These are phyloP conservation scores for Chaetomium strumarium DNA, from an alignment of 2,329 filamentous ascomycete genomes.

Conservation along the genomic window DNA sequence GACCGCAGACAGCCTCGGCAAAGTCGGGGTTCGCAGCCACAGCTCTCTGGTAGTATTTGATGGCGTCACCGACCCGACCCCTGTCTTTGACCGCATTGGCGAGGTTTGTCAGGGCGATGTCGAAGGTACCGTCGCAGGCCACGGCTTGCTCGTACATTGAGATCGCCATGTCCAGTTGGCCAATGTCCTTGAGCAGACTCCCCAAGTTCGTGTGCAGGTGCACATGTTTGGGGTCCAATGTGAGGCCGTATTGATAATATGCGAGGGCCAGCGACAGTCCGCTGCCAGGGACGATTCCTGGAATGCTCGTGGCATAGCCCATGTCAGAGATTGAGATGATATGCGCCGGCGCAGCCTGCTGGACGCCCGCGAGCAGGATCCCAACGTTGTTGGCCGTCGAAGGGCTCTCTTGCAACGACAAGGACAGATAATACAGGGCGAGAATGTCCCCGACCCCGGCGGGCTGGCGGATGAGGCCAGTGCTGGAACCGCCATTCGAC, in stretches of 20 bases:
- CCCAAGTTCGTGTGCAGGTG: constrained; percentile 96
- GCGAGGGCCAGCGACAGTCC: constrained; percentile 81
- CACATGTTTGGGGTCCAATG: constrained; percentile 81
- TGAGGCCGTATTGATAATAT: constrained; percentile 92
- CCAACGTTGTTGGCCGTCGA: constrained; percentile 98
- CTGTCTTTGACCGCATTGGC: constrained; percentile 98
- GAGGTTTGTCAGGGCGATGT: constrained; percentile 92
- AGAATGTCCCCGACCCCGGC: constrained; percentile 87
- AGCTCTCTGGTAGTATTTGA: constrained; percentile 83
- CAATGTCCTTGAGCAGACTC: constrained; percentile 92
- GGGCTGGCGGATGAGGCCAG: constrained; percentile 52
- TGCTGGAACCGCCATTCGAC: constrained; percentile 60
- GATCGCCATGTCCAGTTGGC: constrained; percentile 84
- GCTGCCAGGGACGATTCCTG: constrained; percentile 78
- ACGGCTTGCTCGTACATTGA: constrained; percentile 97
- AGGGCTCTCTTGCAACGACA: constrained; percentile 90
- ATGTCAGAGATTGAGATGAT: constrained; percentile 22
- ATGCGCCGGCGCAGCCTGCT: constrained; percentile 52
- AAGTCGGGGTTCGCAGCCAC: constrained; percentile 92
- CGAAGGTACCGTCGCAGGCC: constrained; percentile 84
- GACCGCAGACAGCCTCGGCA: constrained; percentile 90
- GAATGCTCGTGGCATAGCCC: constrained; percentile 44
- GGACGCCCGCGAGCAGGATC: constrained; percentile 90
- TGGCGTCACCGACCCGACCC: constrained; percentile 85
- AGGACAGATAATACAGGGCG: constrained; percentile 88